Evolutionary conservation across 257 asterid genomes (phyloP), one percentile per base, ranked within the genome.

Genomic region (Solanum paucissectum): DNA sequence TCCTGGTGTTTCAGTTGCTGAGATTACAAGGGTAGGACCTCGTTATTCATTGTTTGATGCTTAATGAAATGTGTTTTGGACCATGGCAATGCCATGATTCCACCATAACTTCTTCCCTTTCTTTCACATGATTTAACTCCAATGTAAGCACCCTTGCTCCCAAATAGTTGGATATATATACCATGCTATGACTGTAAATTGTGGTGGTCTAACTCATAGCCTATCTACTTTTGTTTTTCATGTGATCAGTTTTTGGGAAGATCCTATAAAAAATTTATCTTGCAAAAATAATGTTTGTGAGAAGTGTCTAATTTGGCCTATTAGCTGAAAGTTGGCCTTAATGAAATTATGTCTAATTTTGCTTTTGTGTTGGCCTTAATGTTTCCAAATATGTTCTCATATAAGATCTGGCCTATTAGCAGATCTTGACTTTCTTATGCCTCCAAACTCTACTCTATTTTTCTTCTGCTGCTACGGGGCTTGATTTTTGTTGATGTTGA

Each of bases 1-100:
- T 94, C 86, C 95, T 94, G 77, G 96, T 94, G 33, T 60, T 60
- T 60, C 68, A 60, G 68, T 60, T 20, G 0, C 68, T 60, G 29
- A 21, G 1, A 60, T 60, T 8, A 60, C 68, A 60, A 60, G 68
- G 68, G 68, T 21, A 60, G 21, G 68, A 20, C 68, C 68, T 60
- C 68, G 1, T 21, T 60, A 60, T 21, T 60, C 68, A 60, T 60
- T 60, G 29, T 60, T 60, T 60, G 68, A 21, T 20, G 68, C 69
- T 60, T 7, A 23, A 60, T 20, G 69, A 60, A 60, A 62, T n/a
- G 71, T 62, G 32, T 62, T 62, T 62, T 5, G 14, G 32, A 62
- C n/a, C 71, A 62, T 62, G 14, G 25, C 64, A 18, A 55, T 55
- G 2, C 9, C 64, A 18, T 55, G 25, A 55, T 55, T 55, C 12